phyloP scores from a whole-genome alignment of 352 stramenopile genomes.

The Pythium plurisporium region DNA sequence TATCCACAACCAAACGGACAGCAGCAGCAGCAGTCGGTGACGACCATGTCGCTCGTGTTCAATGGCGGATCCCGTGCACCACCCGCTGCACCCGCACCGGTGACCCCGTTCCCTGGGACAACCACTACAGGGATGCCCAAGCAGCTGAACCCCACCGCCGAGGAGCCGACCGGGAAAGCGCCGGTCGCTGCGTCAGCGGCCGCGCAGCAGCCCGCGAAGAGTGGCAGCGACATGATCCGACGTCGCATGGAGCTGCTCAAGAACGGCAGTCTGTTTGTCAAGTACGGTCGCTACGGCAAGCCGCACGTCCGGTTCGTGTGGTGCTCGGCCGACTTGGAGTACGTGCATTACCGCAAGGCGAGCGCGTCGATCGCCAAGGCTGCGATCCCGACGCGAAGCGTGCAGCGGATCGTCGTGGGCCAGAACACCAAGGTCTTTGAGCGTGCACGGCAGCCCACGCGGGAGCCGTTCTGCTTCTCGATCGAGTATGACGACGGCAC shows the following conservation, averaged over 20 bases:
- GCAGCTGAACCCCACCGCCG: not conserved
- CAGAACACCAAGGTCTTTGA: constrained; percentile 65
- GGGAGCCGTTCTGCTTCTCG: constrained; percentile 66
- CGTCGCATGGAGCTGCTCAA: constrained; percentile 68
- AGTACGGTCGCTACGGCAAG: constrained; percentile 70
- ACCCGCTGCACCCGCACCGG: not conserved
- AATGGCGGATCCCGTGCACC: not conserved
- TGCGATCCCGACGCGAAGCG: constrained; percentile 51
- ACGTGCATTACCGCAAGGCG: constrained; percentile 66
- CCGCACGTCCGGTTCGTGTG: constrained; percentile 79
- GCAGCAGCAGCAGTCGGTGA: constrained; percentile 5
- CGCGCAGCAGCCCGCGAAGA: constrained; percentile 10
- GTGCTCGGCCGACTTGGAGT: constrained; percentile 70
- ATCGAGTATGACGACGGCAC: constrained; percentile 63
- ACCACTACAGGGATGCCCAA: not conserved
- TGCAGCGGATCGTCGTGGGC: constrained; percentile 36
- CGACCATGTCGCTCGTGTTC: constrained; percentile 24
- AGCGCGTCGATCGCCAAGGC: constrained; percentile 45
- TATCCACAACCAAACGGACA: constrained; percentile 12
- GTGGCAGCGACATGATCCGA: constrained; percentile 53
- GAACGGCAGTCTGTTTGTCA: constrained; percentile 71
- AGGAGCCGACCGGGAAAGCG: constrained; percentile 10
- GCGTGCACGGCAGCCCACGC: constrained; percentile 40
- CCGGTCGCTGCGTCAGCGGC: constrained; percentile 8
- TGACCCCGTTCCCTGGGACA: constrained; percentile 6